These are phyloP conservation scores for Lathyrus tuberosus DNA, from an alignment of 306 rosid genomes.

Conservation along the genomic window DNA sequence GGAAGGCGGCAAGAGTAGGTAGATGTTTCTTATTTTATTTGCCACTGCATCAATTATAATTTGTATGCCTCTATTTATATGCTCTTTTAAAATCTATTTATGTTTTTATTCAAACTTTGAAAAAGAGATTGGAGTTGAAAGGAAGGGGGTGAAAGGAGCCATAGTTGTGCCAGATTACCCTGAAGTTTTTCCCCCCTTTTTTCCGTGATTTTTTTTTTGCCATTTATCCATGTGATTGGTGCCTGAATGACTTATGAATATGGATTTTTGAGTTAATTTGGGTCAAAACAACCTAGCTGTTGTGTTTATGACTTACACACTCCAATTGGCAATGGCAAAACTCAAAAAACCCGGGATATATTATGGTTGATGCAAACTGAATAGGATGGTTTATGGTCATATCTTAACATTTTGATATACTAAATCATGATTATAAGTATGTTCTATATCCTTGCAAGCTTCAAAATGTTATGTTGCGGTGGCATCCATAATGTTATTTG, in stretches of 20 bases:
- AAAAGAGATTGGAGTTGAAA: slow-evolving; percentile 3
- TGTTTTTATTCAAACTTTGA: not conserved
- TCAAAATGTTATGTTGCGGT: slow-evolving; percentile 5
- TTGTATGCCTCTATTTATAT: slow-evolving; percentile 1
- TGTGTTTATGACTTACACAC: slow-evolving; percentile 23
- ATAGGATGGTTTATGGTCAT: slow-evolving; percentile 19
- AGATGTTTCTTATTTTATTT: slow-evolving; percentile 27
- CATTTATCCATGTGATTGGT: slow-evolving; percentile 5
- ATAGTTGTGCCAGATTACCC: not conserved
- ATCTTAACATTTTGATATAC: not conserved
- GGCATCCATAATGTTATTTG: slow-evolving; percentile 9
- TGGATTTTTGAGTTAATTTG: slow-evolving; percentile 16
- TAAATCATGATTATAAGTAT: slow-evolving; percentile 10
- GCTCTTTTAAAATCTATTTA: too few relatives aligned
- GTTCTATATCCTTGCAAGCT: not conserved
- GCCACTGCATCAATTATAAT: slow-evolving; percentile 3
- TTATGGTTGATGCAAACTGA: slow-evolving; percentile 13
- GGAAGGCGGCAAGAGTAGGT: slow-evolving; percentile 83
- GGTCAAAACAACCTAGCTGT: slow-evolving; percentile 13
- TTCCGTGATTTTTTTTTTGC: slow-evolving; percentile 16
- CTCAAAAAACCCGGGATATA: not conserved
- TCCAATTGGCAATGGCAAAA: slow-evolving; percentile 5
- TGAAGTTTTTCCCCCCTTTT: slow-evolving; percentile 10
- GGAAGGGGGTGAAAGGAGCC: slow-evolving; percentile 7
- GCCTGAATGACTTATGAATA: not conserved